phyloP scores from a whole-genome alignment of 805 yeast species.

The Peterozyma toletana region DNA sequence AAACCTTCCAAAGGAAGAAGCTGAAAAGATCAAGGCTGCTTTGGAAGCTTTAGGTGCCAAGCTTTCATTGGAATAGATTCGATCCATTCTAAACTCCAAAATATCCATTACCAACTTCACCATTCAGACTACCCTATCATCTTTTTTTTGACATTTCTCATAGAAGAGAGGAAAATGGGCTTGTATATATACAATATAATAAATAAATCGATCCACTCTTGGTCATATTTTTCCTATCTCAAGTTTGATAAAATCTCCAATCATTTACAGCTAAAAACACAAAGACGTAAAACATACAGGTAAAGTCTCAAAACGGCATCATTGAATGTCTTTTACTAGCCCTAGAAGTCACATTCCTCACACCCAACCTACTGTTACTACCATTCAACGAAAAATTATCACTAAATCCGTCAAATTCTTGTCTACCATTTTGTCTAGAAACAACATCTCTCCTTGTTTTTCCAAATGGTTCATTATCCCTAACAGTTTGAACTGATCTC shows the following conservation, averaged over 20 bases:
- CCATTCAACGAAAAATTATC: background rate
- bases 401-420: background rate
- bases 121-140: background rate
- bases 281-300: background rate
- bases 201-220: background rate
- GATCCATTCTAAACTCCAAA: background rate
- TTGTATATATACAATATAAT: background rate
- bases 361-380: background rate
- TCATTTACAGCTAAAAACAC: background rate
- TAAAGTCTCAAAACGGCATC: background rate
- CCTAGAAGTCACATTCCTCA: background rate
- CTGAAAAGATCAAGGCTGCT: slow-evolving; percentile 89
- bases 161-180: background rate
- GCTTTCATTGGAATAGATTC: slow-evolving; percentile 68
- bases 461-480: background rate
- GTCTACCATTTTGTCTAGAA: background rate
- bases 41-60: slow-evolving; percentile 95
- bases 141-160: background rate
- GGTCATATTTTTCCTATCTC: background rate
- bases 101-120: background rate
- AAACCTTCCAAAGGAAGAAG: slow-evolving; percentile 92
- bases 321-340: background rate
- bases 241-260: background rate
- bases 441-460: background rate
- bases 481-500: background rate